Base-by-base conservation (phyloP, 108 stramenopile genomes). In the Poteriospumella lacustris region DNA sequence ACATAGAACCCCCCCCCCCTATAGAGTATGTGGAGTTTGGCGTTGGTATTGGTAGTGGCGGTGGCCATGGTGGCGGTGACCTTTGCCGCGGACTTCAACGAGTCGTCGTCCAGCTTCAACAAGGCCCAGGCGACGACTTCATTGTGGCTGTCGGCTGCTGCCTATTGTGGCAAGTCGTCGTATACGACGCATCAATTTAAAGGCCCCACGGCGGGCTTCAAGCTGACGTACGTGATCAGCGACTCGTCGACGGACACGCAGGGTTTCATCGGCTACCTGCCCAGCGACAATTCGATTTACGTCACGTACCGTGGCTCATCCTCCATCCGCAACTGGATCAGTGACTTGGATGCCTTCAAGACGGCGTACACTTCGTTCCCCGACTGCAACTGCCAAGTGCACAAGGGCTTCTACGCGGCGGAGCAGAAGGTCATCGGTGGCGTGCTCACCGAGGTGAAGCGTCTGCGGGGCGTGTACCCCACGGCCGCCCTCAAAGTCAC, bases 361-460 rank as follows among this genome's bases (percentile, higher is more conserved):
- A 64, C 60, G 3, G 36, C 29, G 9, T 64, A 64, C 36, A 64
- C 60, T 31, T 64, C 60, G 33, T 15, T 2, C 43, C 36, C 59
- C 29, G 58, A 60, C 43, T 44, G 31, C 1, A 42, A 42, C 44
- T 79, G 78, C 52, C 19, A 68, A 2, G 67, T 79, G 43, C 60
- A 9, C 1, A 60, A 69, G 19, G 78, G 78, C 29, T 79, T 67
- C 39, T 68, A 79, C 60, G 28, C 33, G 44, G 67, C 78, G 38
- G 59, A 79, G 36, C 3, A 68, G 39, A 12, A 1, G 24, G 36
- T 68, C 19, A 26, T 33, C 41, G 3, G 39, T 1, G 44, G 3
- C 19, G 68, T 79, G 9, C 5, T 64, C 15, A 34, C 60, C 36
- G 60, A 3, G 31, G 60, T 64, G 31, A 64, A 64, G 36, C 3